Evolutionary conservation across 371 early-diverging fungal species (phyloP), one percentile per base, ranked within the genome.

Genomic region (Coemansia sp.): DNA sequence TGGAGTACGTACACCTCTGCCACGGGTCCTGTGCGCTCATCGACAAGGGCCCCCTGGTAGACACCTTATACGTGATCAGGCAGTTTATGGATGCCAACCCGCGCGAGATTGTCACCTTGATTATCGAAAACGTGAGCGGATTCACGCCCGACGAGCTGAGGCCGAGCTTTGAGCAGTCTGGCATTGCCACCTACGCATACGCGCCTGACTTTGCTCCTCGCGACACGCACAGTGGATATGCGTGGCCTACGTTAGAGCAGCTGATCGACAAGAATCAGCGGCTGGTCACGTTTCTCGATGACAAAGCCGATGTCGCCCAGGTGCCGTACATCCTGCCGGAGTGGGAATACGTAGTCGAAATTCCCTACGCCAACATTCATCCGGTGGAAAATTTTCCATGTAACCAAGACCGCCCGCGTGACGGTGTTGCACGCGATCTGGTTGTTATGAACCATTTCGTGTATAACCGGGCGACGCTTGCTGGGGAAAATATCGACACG

Each of bases 201-300:
- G 72, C 75, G 2, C 89, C 70, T 0, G 47, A 30, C 0, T 62
- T 58, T 42, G 9, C 40, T 1, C 50, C 60, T 3, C 31, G 9
- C 2, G 0, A 34, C 7, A 13, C 47, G 6, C 57, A 68, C 9
- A 35, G 4, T 13, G 59, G 57, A 5, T 74, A 74, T 36, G 68
- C 68, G 6, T 90, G 91, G 91, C 89, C 89, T 1, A 90, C 88
- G 2, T 70, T 90, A 0, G 70, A 66, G 4, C 65, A 81, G 20
- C 72, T 90, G 81, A 87, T 89, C 61, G 51, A 66, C n/a, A 79
- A 79, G 41, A 84, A 86, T 45, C 85, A 89, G 70, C 77, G 88
- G 36, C 73, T 88, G n/a, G 80, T 90, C 2, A 87, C 84, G 53
- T 90, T 86, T 68, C 43, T 87, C 34, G 89, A 89, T 67, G 50